Evolutionary conservation across 2,329 filamentous ascomycete genomes (phyloP).

Genomic region (Arthrobotrys conoides): DNA sequence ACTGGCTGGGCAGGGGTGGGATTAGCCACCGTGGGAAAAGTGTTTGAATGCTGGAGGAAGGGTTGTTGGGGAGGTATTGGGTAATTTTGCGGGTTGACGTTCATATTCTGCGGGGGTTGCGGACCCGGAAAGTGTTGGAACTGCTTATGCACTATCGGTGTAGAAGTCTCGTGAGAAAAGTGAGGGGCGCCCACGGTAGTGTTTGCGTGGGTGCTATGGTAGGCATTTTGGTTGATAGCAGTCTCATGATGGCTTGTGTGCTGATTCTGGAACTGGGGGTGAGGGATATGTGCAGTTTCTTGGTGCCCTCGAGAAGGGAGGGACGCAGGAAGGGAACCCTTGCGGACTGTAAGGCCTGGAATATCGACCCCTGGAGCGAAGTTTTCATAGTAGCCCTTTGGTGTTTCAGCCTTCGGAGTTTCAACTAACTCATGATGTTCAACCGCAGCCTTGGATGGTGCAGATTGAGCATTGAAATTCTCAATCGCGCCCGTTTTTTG

Average conservation of each 20-base stretch:
- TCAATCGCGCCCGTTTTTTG: not conserved
- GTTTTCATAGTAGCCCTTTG: conserved; percentile 46
- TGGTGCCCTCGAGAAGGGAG: conserved; percentile 7
- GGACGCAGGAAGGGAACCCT: conserved; percentile 15
- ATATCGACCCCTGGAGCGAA: conserved; percentile 25
- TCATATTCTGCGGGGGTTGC: conserved; percentile 2
- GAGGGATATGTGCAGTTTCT: not conserved
- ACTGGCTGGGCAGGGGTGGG: not conserved
- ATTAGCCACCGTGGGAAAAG: not conserved
- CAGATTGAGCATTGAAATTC: not conserved
- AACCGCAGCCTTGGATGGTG: not conserved
- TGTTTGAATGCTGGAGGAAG: not conserved
- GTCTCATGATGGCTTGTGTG: conserved; percentile 9
- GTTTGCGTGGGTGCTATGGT: conserved; percentile 32
- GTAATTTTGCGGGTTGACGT: not conserved
- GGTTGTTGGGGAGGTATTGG: not conserved
- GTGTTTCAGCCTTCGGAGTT: conserved; percentile 1
- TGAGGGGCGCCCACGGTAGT: not conserved
- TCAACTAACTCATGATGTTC: conserved; percentile 7
- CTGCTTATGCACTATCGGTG: conserved; percentile 3
- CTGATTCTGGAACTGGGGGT: conserved; percentile 39
- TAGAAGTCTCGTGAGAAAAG: conserved; percentile 33
- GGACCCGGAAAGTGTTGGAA: conserved; percentile 5
- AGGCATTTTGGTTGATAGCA: conserved; percentile 14
- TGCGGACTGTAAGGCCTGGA: conserved; percentile 43